Evolutionary conservation across 768 basidiomycete species (phyloP), one percentile per base, ranked within the genome.

Genomic region (Thelephora aurantiotincta): DNA sequence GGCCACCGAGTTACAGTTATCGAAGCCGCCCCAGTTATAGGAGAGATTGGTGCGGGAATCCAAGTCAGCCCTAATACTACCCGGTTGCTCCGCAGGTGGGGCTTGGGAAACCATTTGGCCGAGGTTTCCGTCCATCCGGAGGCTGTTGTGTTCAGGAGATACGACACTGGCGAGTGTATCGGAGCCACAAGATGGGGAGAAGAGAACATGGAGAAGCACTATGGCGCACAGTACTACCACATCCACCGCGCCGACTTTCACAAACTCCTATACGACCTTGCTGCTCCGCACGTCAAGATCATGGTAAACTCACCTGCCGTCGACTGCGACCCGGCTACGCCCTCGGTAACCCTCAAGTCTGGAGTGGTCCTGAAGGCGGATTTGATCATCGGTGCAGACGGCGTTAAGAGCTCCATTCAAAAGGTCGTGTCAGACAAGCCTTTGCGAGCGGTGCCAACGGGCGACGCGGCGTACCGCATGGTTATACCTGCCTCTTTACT

Each of bases 381-480:
- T 42, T 45, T 68, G 3, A 56, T 69, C 43, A 53, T 69, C 19
- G 68, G 62, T 12, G 67, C 67, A 7, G 67, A 66, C 44, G 66
- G 65, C 22, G 60, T 73, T 44, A 78, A 73, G 60, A 78, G 76
- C 53, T 50, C 60, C 13, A 53, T 76, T 1, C 71, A 71, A 52
- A 62, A 71, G 30, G 67, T 73, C 33, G 68, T 78, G n/a, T 69
- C 75, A 0, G 68, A 68, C 0, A 61, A 60, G 0, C 65, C 70
- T 37, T 65, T 66, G 33, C 65, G 72, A 0, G 68, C 68, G 0
- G 52, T 54, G 7, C 66, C 75, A 3, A 81, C 81, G 0, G 81
- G 78, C 0, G 78, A 82, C 53, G 73, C 75, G 0, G 80, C 77
- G 0, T 82, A 78, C 54, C 69, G 80, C 44, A 73, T 75, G 4